phyloP scores from a whole-genome alignment of 768 basidiomycete genomes.

The Termitomyces sp. region DNA sequence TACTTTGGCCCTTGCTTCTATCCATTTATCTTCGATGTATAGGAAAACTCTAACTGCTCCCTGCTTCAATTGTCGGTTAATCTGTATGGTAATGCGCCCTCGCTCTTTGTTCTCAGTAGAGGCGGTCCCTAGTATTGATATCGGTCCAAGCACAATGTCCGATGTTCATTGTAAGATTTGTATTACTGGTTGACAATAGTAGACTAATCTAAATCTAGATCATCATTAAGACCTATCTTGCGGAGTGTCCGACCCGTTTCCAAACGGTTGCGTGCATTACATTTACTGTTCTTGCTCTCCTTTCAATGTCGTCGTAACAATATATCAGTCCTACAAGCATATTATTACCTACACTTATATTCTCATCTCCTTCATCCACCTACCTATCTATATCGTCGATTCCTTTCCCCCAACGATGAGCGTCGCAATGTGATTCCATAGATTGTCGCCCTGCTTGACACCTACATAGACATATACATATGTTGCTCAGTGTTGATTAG shows the following conservation, averaged over 20 bases:
- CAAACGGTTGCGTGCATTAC: slow-evolving; percentile 1
- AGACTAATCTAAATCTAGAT: background rate
- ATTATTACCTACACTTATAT: background rate
- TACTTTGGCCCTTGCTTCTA: background rate
- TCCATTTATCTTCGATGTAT: background rate
- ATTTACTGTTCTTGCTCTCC: slow-evolving; percentile 3
- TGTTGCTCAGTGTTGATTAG: background rate
- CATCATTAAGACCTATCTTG: background rate
- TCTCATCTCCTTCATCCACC: background rate
- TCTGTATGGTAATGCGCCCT: background rate
- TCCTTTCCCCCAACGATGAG: background rate
- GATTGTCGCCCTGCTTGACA: background rate
- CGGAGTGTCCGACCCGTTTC: background rate
- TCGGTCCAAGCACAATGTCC: background rate
- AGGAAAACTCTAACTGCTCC: background rate
- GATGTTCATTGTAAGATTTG: background rate
- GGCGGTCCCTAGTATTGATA: background rate
- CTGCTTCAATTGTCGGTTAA: background rate
- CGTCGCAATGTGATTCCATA: slow-evolving; percentile 7
- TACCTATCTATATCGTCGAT: background rate
- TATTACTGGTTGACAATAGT: background rate
- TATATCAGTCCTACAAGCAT: background rate
- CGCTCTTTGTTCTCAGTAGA: background rate
- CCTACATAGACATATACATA: background rate
- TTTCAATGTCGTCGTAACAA: slow-evolving; percentile 1